Evolutionary conservation across 2,329 filamentous ascomycete genomes (phyloP), one percentile per base, ranked within the genome.

Genomic region (Beauveria pseudobassiana): DNA sequence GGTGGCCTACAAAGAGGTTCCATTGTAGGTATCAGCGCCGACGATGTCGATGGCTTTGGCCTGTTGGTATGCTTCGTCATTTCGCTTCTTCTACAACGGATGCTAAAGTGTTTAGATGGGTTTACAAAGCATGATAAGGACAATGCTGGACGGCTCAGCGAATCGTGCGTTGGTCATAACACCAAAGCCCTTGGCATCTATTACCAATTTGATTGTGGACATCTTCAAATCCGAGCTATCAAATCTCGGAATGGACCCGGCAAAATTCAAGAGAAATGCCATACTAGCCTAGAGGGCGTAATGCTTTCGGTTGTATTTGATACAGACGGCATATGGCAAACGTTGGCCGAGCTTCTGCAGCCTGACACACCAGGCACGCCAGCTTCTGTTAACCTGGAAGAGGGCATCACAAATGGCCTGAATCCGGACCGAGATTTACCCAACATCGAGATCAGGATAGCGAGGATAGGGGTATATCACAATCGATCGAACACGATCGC

Each of bases 231-330:
- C 53, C 4, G 34, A 51, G 24, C 18, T 62, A 43, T 50, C 45
- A 16, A 22, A 26, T 28, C 14, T 6, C 4, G 40, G n/a, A 14
- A 20, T 45, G 4, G n/a, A n/a, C 12, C 26, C 22, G 5, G 22
- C 16, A 1, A 9, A 24, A 28, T 20, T 7, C 26, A 54, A 28
- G 12, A 48, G 14, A 43, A 42, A 38, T 67, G 76, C 30, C 74
- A 69, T 57, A 65, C 67, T 3, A 76, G 74, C 62, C 71, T 87
- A 3, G 79, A 81, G 51, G 74, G 75, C 51, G 78, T 86, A 4
- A 76, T 79, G 38, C 75, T 87, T 30, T 81, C 82, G 26, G 76
- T 81, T 26, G 78, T 87, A 1, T 87, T 87, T 65, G 83, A 86
- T 63, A 65, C 84, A 12, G 78, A 85, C 51, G 85, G 85, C 0